Conservation (phyloP, 148 eudicot genomes). For the Gaultheria prostrata region DNA sequence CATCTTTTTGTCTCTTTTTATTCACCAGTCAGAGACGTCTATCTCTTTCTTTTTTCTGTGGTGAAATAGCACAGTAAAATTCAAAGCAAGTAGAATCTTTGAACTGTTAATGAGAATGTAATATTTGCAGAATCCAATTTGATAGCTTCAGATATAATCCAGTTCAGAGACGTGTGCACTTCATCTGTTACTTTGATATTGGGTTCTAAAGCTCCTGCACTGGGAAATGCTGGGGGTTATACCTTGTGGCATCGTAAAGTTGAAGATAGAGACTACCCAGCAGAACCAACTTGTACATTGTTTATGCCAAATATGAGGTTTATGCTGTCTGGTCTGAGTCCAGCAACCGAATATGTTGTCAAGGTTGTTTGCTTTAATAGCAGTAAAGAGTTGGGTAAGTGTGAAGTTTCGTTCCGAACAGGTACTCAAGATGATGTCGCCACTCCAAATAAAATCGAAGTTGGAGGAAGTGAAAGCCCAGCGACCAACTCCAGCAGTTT, state of each 20-base stretch:
- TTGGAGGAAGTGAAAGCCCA: slow-evolving; percentile 68
- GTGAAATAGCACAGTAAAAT: background rate
- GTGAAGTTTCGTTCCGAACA: slow-evolving; percentile 47
- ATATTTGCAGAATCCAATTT: slow-evolving; percentile 38
- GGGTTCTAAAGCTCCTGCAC: slow-evolving; percentile 33
- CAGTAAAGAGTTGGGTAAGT: slow-evolving; percentile 35
- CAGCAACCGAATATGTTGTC: slow-evolving; percentile 58
- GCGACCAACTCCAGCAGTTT: slow-evolving; percentile 75
- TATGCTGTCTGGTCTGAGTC: slow-evolving; percentile 50
- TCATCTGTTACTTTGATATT: slow-evolving; percentile 52
- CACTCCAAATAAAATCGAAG: slow-evolving; percentile 14
- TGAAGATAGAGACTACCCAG: slow-evolving; percentile 37
- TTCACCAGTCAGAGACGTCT: background rate
- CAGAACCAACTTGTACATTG: slow-evolving; percentile 58
- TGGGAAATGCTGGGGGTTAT: slow-evolving; percentile 33
- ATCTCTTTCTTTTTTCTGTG: background rate
- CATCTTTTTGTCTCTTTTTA: background rate
- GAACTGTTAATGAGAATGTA: background rate
- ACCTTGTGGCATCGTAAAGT: slow-evolving; percentile 73
- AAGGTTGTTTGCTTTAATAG: slow-evolving; percentile 45
- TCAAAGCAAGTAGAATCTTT: background rate
- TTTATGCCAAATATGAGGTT: slow-evolving; percentile 46
- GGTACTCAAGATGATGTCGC: slow-evolving; percentile 18
- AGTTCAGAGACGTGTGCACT: slow-evolving; percentile 46
- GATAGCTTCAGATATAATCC: slow-evolving; percentile 34